phyloP scores from a whole-genome alignment of 2,329 filamentous ascomycete species.

The Colletotrichum sp. region DNA sequence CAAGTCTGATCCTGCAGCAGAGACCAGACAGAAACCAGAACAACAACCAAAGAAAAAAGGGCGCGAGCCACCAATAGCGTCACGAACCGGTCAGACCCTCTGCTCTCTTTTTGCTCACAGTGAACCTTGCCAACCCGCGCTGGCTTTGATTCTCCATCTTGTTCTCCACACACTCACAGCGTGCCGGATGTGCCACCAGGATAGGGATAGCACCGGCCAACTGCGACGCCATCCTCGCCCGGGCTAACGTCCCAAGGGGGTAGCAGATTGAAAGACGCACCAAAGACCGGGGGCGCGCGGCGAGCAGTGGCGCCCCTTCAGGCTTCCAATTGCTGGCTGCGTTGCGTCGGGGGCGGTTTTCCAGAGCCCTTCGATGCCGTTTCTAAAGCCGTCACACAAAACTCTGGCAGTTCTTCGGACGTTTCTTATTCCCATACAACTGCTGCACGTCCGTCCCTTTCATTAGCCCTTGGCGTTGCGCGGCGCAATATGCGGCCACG shows the following conservation, averaged over 20 bases:
- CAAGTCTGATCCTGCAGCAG: background rate
- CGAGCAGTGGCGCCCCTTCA: background rate
- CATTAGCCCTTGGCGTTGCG: background rate
- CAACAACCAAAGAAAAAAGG: background rate
- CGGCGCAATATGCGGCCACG: background rate
- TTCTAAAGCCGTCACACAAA: constrained; percentile 10
- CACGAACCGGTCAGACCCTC: background rate
- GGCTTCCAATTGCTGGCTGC: background rate
- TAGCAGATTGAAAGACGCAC: background rate
- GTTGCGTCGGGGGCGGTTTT: background rate
- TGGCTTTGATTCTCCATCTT: background rate
- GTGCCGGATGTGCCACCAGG: constrained; percentile 20
- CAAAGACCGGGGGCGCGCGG: background rate
- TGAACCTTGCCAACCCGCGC: background rate
- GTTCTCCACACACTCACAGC: background rate
- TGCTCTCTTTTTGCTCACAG: background rate
- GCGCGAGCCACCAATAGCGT: background rate
- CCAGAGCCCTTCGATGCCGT: constrained; percentile 12
- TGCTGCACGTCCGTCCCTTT: background rate
- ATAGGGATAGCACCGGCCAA: constrained; percentile 20
- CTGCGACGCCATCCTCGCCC: background rate
- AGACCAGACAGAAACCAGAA: background rate
- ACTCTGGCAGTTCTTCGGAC: constrained; percentile 2
- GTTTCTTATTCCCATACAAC: background rate
- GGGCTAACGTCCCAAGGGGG: constrained; percentile 7